Conservation (phyloP, 2,329 filamentous ascomycete genomes). For the Aureobasidium zeae region DNA sequence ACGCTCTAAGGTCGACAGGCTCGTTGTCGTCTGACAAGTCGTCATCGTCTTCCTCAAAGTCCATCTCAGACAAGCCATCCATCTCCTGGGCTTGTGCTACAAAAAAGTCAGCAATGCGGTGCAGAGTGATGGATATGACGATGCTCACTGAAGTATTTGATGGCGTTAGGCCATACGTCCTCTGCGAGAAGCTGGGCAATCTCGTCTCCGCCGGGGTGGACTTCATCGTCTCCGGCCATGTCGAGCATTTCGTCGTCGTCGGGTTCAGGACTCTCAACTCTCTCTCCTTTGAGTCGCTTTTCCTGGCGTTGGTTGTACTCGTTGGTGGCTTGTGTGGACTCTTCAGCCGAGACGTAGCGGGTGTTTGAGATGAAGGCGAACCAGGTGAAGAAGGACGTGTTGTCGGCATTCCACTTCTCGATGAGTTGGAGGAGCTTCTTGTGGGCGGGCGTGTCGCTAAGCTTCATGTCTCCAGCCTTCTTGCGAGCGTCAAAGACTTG, state of each 20-base stretch:
- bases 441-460: conserved; percentile 45
- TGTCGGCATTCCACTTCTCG: conserved; percentile 33
- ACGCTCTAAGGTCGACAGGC: conserved; percentile 37
- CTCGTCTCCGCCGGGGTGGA: conserved; percentile 81
- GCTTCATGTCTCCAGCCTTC: conserved; percentile 34
- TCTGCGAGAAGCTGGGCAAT: conserved; percentile 72
- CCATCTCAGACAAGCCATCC: conserved; percentile 48
- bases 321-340: conserved; percentile 54
- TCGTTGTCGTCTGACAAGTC: conserved; percentile 49
- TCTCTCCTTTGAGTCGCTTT: conserved; percentile 33
- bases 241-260: conserved; percentile 51
- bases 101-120: not conserved
- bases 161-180: conserved; percentile 78
- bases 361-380: conserved; percentile 64
- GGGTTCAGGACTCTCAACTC: conserved; percentile 37
- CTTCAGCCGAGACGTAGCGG: conserved; percentile 60
- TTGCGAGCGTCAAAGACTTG: conserved; percentile 58
- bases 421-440: conserved; percentile 46
- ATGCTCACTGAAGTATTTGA: conserved; percentile 80
- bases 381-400: conserved; percentile 76
- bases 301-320: conserved; percentile 51
- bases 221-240: conserved; percentile 63
- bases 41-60: conserved; percentile 43
- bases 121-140: not conserved
- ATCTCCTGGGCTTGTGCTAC: conserved; percentile 55